Evolutionary conservation across 371 early-diverging fungal genomes (phyloP), one percentile per base, ranked within the genome.

Genomic region (Haplosporangium sp.): DNA sequence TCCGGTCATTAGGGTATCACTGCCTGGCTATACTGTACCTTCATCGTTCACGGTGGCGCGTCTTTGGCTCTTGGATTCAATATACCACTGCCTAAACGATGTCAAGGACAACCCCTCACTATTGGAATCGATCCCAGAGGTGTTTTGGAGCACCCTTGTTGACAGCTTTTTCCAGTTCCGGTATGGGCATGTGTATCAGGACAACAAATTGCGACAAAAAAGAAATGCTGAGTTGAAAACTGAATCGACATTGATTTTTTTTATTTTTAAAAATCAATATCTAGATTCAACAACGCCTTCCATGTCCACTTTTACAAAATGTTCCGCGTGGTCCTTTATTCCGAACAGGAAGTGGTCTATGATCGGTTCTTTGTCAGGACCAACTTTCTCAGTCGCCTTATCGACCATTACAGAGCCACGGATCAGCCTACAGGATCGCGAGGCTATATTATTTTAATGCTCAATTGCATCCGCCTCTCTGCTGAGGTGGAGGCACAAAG

Each of bases 261-360:
- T 29, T 4, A 2, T 29, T 29, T 29, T 29, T 29, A 16, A 16
- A 23, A 21, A 21, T 14, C 20, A 20, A 48, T 29, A 18, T 46
- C 13, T 62, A 79, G 80, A 6, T 79, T 79, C 66, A 79, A 79
- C 61, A 79, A 68, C 41, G 80, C 80, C 11, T 79, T 67, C 45
- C 80, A 79, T 65, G 80, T 79, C 3, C 80, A 73, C 12, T 79
- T 79, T 55, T 79, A 79, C 69, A 79, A 79, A 38, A 50, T 79
- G 55, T 72, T 79, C 67, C 61, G 80, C 0, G 69, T 73, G 14
- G 73, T 65, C 5, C 62, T 79, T 11, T 79, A 73, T 23, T 72
- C 80, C 3, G 69, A 79, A 36, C 73, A 65, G 14, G 47, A 47
- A 6, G 13, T 23, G 2, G 69, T 73, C 7, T 79, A 73, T 42